These are phyloP conservation scores for Setaria viridis DNA, from an alignment of 202 grass and related monocot species.

Conservation along the genomic window DNA sequence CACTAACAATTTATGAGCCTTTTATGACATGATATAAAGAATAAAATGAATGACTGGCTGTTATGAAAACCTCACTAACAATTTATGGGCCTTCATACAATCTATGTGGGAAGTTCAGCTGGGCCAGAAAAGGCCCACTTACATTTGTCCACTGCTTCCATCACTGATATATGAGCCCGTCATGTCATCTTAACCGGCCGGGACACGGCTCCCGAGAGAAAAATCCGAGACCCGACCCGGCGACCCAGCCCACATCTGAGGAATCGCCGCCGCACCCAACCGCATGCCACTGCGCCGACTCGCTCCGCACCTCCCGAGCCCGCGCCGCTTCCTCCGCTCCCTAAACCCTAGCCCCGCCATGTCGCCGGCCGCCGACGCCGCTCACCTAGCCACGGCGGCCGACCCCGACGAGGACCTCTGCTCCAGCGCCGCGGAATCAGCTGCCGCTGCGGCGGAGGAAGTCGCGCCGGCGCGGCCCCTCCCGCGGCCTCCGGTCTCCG, in stretches of 20 bases:
- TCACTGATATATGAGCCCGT: not conserved
- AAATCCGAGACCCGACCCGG: not conserved
- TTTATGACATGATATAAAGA: too few species aligned
- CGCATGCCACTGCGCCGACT: slow-evolving; percentile 60
- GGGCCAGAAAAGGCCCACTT: not conserved
- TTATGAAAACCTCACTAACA: too few species aligned
- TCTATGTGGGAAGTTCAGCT: not conserved
- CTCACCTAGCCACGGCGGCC: slow-evolving; percentile 37
- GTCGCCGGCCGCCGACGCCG: slow-evolving; percentile 51
- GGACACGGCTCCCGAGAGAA: too few species aligned
- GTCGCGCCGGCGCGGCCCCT: not conserved
- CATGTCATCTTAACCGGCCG: too few species aligned
- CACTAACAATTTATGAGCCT: too few species aligned
- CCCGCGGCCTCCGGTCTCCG: slow-evolving; percentile 50
- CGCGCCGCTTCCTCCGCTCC: slow-evolving; percentile 46
- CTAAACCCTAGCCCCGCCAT: slow-evolving; percentile 72
- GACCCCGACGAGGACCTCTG: slow-evolving; percentile 69
- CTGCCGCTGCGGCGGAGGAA: not conserved
- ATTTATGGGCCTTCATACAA: too few species aligned
- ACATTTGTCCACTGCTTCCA: not conserved
- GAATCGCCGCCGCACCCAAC: not conserved
- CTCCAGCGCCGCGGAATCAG: not conserved
- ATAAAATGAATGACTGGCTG: too few species aligned
- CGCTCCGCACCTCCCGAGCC: slow-evolving; percentile 37
- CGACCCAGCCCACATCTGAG: not conserved